These are phyloP conservation scores for Fusarium sp. DNA, from an alignment of 2,329 filamentous ascomycete genomes.

Conservation along the genomic window DNA sequence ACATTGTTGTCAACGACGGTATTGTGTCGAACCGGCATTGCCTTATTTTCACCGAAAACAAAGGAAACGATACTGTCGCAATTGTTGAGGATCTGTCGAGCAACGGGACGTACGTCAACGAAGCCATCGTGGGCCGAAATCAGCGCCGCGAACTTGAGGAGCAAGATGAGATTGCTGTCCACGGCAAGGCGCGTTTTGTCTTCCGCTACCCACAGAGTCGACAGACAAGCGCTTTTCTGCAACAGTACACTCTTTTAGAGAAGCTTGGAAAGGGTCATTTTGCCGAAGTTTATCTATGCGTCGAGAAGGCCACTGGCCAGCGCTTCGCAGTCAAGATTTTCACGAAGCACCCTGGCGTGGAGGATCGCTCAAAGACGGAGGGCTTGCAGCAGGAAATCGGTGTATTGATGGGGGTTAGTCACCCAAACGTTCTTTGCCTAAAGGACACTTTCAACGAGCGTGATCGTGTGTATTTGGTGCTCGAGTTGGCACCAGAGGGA, in stretches of 20 bases:
- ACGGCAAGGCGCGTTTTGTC: constrained; percentile 86
- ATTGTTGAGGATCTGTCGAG: constrained; percentile 93
- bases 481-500: constrained; percentile 91
- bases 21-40: constrained; percentile 91
- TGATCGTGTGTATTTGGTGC: constrained; percentile 88
- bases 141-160: constrained; percentile 89
- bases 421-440: constrained; percentile 90
- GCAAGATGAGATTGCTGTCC: constrained; percentile 88
- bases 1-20: constrained; percentile 78
- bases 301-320: constrained; percentile 84
- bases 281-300: constrained; percentile 89
- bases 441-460: constrained; percentile 95
- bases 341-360: constrained; percentile 82
- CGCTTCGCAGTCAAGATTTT: constrained; percentile 96
- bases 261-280: constrained; percentile 96
- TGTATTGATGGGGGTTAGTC: constrained; percentile 95
- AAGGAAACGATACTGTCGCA: constrained; percentile 69
- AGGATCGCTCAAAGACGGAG: constrained; percentile 85
- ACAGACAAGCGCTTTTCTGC: constrained; percentile 79
- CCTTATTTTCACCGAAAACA: constrained; percentile 71
- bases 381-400: constrained; percentile 95
- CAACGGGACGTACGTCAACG: constrained; percentile 97
- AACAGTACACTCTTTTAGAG: constrained; percentile 86
- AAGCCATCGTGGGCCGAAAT: constrained; percentile 89
- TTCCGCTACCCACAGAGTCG: constrained; percentile 87